phyloP scores from a whole-genome alignment of 345 rosid species.

The Clarkia xantiana region DNA sequence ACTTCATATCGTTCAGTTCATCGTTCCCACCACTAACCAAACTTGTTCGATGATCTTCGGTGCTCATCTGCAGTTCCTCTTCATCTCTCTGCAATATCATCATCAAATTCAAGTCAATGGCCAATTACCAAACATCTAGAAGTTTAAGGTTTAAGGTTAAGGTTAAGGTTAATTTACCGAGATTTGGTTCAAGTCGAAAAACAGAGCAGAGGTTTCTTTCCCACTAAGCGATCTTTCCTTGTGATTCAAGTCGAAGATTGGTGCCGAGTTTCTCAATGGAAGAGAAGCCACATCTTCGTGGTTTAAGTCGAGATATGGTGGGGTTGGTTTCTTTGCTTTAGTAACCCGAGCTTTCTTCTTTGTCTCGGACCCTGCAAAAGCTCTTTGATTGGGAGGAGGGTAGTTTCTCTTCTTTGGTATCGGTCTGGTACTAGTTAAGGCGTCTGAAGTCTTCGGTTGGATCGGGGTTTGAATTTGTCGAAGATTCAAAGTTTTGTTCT shows the following conservation, averaged over 20 bases:
- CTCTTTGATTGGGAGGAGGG: conserved; percentile 10
- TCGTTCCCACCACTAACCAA: conserved; percentile 22
- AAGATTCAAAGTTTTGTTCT: conserved; percentile 23
- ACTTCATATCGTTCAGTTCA: conserved; percentile 35
- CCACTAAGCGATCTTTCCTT: conserved; percentile 21
- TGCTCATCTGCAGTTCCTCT: conserved; percentile 38
- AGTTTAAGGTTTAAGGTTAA: background rate
- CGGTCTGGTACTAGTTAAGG: conserved; percentile 8
- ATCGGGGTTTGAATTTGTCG: conserved; percentile 2
- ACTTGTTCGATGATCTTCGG: conserved; percentile 28
- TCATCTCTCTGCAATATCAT: conserved; percentile 49
- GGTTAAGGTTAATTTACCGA: conserved; percentile 35
- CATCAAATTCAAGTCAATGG: background rate
- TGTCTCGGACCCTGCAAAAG: conserved; percentile 17
- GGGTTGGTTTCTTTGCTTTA: conserved; percentile 12
- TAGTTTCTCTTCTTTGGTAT: conserved; percentile 15
- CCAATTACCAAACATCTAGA: background rate
- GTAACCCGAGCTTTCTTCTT: conserved; percentile 29
- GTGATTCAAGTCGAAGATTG: conserved; percentile 20
- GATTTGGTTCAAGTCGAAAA: conserved; percentile 77
- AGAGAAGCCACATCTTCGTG: conserved; percentile 18
- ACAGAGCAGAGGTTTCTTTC: conserved; percentile 35
- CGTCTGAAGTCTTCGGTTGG: conserved; percentile 12
- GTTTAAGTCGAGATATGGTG: conserved; percentile 24
- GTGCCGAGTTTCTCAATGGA: conserved; percentile 13